Conservation (phyloP, 2,329 filamentous ascomycete genomes). For the Trichoderma sp. region DNA sequence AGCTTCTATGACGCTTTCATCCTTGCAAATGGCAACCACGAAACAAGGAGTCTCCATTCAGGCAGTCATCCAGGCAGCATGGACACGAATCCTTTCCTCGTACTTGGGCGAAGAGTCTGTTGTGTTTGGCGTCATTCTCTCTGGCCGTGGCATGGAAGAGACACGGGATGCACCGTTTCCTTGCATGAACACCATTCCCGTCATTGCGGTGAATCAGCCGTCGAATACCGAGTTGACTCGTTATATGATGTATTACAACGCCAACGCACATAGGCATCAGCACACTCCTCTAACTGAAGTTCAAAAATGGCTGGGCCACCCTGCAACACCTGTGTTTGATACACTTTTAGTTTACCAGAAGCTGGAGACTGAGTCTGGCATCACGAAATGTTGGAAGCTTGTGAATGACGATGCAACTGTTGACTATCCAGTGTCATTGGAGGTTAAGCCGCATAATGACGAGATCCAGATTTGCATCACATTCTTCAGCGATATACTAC, state of each 20-base stretch:
- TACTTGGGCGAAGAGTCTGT: conserved; percentile 74
- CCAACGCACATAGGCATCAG: conserved; percentile 65
- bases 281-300: conserved; percentile 69
- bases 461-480: conserved; percentile 63
- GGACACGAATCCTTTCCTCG: conserved; percentile 70
- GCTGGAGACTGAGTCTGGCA: conserved; percentile 30
- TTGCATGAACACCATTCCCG: conserved; percentile 77
- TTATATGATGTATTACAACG: conserved; percentile 64
- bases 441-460: conserved; percentile 61
- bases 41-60: conserved; percentile 68
- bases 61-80: conserved; percentile 71
- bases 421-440: conserved; percentile 79
- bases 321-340: conserved; percentile 71
- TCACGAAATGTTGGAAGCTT: conserved; percentile 54
- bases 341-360: conserved; percentile 84
- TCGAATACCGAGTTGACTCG: conserved; percentile 58
- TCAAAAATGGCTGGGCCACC: conserved; percentile 67
- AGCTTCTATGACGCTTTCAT: conserved; percentile 40
- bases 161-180: conserved; percentile 66
- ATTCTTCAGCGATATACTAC: conserved; percentile 62
- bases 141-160: conserved; percentile 65
- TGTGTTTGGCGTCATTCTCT: conserved; percentile 77
- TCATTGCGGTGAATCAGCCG: conserved; percentile 55
- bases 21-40: conserved; percentile 57
- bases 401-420: conserved; percentile 65